Evolutionary conservation across 768 basidiomycete species (phyloP).

Genomic region (Peribolospora baueri): DNA sequence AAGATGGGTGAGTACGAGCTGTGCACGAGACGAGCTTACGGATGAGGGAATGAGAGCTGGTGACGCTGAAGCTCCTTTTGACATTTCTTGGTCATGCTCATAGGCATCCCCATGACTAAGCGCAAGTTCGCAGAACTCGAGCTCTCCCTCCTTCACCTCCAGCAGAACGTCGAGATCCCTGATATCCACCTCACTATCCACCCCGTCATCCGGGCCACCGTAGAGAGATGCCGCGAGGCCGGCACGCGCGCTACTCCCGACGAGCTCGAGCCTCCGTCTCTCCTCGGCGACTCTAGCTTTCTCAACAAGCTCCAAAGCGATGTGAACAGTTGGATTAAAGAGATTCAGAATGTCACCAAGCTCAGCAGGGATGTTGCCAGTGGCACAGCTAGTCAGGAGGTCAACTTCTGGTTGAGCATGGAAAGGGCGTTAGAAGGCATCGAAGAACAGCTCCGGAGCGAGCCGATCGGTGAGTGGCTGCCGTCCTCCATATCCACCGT

Average conservation of each 20-base stretch:
- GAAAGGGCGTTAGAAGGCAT: slow-evolving; percentile 84
- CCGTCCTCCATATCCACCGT: not conserved
- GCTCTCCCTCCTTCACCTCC: slow-evolving; percentile 71
- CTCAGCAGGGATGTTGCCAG: slow-evolving; percentile 77
- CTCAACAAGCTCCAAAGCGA: slow-evolving; percentile 78
- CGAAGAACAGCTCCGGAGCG: slow-evolving; percentile 68
- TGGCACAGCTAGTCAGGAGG: slow-evolving; percentile 91
- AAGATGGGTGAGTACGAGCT: slow-evolving; percentile 39
- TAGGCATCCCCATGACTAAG: slow-evolving; percentile 89
- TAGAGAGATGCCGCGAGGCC: slow-evolving; percentile 29
- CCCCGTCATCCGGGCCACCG: slow-evolving; percentile 62
- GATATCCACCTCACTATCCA: slow-evolving; percentile 84
- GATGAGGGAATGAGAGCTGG: not conserved
- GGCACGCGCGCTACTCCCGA: slow-evolving; percentile 37
- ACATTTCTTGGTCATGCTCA: not conserved
- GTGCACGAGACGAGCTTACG: not conserved
- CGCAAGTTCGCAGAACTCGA: slow-evolving; percentile 98
- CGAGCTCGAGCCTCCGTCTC: slow-evolving; percentile 44
- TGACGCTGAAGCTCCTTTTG: not conserved
- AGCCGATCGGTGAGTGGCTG: slow-evolving; percentile 78
- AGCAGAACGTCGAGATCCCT: slow-evolving; percentile 97
- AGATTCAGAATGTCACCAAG: slow-evolving; percentile 88
- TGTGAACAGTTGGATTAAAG: slow-evolving; percentile 95
- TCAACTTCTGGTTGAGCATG: slow-evolving; percentile 94
- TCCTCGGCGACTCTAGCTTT: slow-evolving; percentile 68